Base-by-base conservation (phyloP, 805 yeast genomes). In the Saccharomycopsis synnaedendra region DNA sequence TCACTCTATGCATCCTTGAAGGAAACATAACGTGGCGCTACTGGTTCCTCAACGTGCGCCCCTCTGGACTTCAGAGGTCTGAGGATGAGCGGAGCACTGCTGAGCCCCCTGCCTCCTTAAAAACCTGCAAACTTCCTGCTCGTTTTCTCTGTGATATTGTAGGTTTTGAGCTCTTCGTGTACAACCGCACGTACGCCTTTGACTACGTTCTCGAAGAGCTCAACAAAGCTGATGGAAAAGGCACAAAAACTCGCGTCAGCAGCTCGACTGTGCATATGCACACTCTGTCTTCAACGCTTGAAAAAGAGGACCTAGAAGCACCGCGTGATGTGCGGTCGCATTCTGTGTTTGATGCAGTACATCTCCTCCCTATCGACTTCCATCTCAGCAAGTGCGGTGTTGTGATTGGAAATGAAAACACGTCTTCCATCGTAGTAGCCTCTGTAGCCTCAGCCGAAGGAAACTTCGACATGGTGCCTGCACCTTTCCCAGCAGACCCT, bases 1-100 rank as follows among this genome's bases (percentile, higher is more conserved):
- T 78, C 52, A 78, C 95, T 2, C 58, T 86, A 1, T 75, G 86
- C 6, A 70, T 85, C 1, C 71, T 85, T 31, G 80, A 81, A 51
- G 83, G 90, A 1, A 76, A 78, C 56, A 59, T 90, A 31, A 85
- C 95, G 0, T 93, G 97, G 97, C 64, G 94, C 51, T 90, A 87
- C 61, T 93, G 97, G 97, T 66, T 86, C 45, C 64, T 68, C 3
- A 60, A 63, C 4, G 61, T 71, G 11, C 64, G 74, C 54, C 51
- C 53, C 50, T 54, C 60, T 27, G 51, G 42, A 7, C 46, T 44
- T 36, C 51, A n/a, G 55, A 56, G 9, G 27, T 38, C 31, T 5
- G 50, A 50, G 32, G 33, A 39, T 33, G 37, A 37, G 38, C 28
- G 39, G 5, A 31, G 27, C n/a, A 6, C 38, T 4, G 48, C 58